A percentile compares a stretch with the other conserved stretches of the same genome.
These are phyloP conservation scores for Polyporus tsugae DNA, from an alignment of 1,284 basidiomycete genomes.

Conservation along the genomic window DNA sequence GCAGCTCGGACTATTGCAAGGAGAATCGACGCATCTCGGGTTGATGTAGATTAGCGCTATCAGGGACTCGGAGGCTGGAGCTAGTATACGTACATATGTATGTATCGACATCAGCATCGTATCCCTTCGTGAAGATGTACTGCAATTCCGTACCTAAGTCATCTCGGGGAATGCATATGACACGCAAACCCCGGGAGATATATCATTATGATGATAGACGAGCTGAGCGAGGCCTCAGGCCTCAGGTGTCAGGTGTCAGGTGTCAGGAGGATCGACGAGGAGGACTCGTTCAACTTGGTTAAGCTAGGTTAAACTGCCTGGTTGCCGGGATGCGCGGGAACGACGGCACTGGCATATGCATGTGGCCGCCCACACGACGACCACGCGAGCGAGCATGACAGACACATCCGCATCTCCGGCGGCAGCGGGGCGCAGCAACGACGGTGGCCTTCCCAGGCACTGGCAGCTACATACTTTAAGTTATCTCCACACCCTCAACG, in stretches of 20 bases:
- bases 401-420: not conserved
- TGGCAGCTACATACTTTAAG: no score
- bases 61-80: no score
- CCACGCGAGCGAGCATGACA: constrained; percentile 4
- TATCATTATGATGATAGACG: not conserved
- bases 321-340: no score
- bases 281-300: no score
- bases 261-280: no score
- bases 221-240: not conserved
- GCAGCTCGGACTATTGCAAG: not conserved
- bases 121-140: not conserved
- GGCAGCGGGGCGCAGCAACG: not conserved
- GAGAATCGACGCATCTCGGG: not conserved
- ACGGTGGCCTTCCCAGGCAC: not conserved
- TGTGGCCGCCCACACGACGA: not conserved
- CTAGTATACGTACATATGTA: no score
- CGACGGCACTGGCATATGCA: not conserved
- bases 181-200: no score
- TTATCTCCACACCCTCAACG: no score
- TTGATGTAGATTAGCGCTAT: no score
- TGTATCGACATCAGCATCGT: not conserved
- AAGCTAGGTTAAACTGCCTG: no score
- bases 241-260: no score
- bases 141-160: not conserved
- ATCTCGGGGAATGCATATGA: not conserved